Percentiles rank a stretch among this genome's conserved stretches.
phyloP scores from a whole-genome alignment of 2,329 filamentous ascomycete genomes.

The Pyrenophora graminea region DNA sequence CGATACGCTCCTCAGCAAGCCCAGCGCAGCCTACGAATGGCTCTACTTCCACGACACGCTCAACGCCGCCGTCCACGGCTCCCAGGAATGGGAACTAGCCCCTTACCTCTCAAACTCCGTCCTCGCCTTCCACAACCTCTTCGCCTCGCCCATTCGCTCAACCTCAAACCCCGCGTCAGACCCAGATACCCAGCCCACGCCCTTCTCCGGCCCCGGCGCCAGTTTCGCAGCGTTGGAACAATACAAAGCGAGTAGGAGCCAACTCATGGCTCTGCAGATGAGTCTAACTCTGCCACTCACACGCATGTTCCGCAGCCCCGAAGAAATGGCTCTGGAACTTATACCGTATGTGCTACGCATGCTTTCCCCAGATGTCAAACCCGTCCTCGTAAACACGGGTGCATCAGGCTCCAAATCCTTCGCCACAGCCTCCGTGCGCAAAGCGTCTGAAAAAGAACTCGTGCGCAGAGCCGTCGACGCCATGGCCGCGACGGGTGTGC shows the following conservation, averaged over 20 bases:
- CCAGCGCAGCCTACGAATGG: slow-evolving; percentile 88
- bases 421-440: slow-evolving; percentile 81
- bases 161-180: slow-evolving; percentile 46
- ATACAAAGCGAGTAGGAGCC: slow-evolving; percentile 74
- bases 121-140: slow-evolving; percentile 88
- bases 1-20: slow-evolving; percentile 87
- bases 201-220: slow-evolving; percentile 81
- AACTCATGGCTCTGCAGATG: slow-evolving; percentile 73
- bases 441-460: slow-evolving; percentile 80
- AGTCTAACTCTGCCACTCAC: slow-evolving; percentile 72
- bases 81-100: slow-evolving; percentile 89
- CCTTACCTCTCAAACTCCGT: slow-evolving; percentile 86
- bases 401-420: slow-evolving; percentile 44
- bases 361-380: slow-evolving; percentile 86
- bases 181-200: slow-evolving; percentile 57
- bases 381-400: slow-evolving; percentile 76
- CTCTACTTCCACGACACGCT: slow-evolving; percentile 88
- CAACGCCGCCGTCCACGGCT: slow-evolving; percentile 75
- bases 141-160: slow-evolving; percentile 66
- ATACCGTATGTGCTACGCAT: slow-evolving; percentile 83
- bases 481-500: slow-evolving; percentile 80
- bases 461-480: slow-evolving; percentile 79
- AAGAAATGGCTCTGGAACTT: slow-evolving; percentile 78
- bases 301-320: slow-evolving; percentile 77
- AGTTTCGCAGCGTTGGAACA: slow-evolving; percentile 82